A percentile compares a stretch with the other conserved stretches of the same genome.
Evolutionary conservation across 2,329 filamentous ascomycete genomes (phyloP).

Genomic region (Pestalotiopsis sp.): DNA sequence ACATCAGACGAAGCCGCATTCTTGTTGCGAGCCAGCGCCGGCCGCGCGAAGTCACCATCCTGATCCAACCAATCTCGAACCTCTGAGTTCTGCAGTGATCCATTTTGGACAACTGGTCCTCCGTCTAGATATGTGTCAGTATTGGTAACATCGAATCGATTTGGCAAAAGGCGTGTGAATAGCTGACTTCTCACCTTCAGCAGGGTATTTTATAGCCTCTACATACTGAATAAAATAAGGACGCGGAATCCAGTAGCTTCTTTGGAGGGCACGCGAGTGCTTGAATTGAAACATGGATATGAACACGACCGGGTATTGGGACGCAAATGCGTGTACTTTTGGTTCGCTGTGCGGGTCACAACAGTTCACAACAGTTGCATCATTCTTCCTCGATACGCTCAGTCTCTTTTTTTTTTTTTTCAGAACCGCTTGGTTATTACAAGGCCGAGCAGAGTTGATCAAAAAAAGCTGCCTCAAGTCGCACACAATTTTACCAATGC

Average conservation of each 20-base stretch:
- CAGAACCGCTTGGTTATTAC: no score
- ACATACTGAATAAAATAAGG: not conserved
- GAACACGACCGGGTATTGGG: not conserved
- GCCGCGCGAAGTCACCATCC: not conserved
- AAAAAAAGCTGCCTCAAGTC: no score
- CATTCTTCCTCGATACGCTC: no score
- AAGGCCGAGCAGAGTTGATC: no score
- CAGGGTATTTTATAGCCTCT: not conserved
- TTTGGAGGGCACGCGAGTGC: not conserved
- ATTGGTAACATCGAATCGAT: not conserved
- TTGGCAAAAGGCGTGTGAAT: not conserved
- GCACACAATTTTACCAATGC: no score
- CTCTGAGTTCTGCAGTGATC: not conserved
- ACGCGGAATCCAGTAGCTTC: not conserved
- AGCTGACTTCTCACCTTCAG: not conserved
- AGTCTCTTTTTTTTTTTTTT: no score
- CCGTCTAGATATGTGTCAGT: not conserved
- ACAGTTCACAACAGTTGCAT: no score
- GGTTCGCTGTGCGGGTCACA: no score
- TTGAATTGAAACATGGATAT: not conserved
- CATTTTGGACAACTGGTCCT: not conserved
- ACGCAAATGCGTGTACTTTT: no score
- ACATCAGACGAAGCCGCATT: not conserved
- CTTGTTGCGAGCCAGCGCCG: not conserved
- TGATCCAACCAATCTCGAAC: not conserved